Evolutionary conservation across 495 filamentous ascomycete species (phyloP).

Genomic region (Hypoxylon cercidicola): DNA sequence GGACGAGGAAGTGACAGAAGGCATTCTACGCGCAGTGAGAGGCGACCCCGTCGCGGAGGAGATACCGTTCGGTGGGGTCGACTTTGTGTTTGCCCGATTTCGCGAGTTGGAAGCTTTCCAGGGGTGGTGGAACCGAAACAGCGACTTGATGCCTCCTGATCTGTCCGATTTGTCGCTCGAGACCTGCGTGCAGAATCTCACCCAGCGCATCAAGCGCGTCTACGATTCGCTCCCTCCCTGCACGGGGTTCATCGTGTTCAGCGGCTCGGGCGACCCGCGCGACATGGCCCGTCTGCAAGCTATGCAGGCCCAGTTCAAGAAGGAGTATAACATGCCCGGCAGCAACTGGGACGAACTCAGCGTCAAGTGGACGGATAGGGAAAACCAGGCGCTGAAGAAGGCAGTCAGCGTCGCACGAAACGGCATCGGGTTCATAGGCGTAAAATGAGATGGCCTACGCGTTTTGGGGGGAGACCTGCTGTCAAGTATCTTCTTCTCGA

Average conservation of each 20-base stretch:
- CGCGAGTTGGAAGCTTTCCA: constrained; percentile 83
- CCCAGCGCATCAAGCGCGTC: constrained; percentile 70
- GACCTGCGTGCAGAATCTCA: constrained; percentile 56
- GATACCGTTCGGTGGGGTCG: constrained; percentile 76
- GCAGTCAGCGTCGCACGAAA: constrained; percentile 76
- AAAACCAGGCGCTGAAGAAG: constrained; percentile 79
- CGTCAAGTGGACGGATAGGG: constrained; percentile 90
- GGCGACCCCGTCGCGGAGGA: constrained; percentile 71
- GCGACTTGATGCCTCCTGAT: constrained; percentile 43
- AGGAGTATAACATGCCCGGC: constrained; percentile 73
- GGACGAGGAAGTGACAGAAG: constrained; percentile 79
- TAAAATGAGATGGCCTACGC: constrained; percentile 62
- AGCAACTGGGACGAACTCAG: constrained; percentile 89
- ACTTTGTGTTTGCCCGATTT: constrained; percentile 90
- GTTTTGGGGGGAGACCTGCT: neutral
- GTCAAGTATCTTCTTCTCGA: neutral
- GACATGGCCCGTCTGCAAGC: constrained; percentile 77
- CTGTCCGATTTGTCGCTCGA: constrained; percentile 61
- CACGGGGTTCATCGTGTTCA: constrained; percentile 88
- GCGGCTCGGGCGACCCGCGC: constrained; percentile 86
- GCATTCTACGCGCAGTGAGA: constrained; percentile 72
- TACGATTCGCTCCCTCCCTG: constrained; percentile 81
- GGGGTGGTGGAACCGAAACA: constrained; percentile 80
- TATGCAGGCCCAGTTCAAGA: constrained; percentile 76
- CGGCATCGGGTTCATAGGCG: constrained; percentile 83